Conservation (phyloP, 2,329 filamentous ascomycete species). For the Diaporthe caulivora region DNA sequence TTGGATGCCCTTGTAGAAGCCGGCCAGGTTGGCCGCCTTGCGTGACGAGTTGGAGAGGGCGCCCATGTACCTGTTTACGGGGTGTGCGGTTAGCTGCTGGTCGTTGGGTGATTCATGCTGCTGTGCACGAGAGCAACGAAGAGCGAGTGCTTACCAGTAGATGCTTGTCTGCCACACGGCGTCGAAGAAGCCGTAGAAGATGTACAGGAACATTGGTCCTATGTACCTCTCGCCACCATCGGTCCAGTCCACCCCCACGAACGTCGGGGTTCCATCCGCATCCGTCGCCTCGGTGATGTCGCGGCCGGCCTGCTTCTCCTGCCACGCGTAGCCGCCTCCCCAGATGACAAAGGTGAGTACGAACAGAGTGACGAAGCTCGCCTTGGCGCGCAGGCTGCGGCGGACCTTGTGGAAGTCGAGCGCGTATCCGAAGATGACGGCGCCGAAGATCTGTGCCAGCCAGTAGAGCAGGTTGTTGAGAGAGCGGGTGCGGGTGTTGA, state of each 20-base stretch:
- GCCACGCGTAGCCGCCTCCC: conserved; percentile 86
- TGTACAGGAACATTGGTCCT: conserved; percentile 88
- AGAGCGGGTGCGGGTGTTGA: conserved; percentile 79
- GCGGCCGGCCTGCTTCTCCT: conserved; percentile 70
- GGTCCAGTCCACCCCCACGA: conserved; percentile 70
- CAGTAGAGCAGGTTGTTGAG: conserved; percentile 87
- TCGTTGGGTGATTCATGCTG: not conserved
- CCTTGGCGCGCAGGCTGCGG: conserved; percentile 76
- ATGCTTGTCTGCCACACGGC: conserved; percentile 90
- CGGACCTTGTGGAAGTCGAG: conserved; percentile 73
- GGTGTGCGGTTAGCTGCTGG: not conserved
- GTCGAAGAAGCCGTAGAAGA: conserved; percentile 92
- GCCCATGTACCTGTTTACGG: conserved; percentile 84
- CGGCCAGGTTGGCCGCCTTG: conserved; percentile 91
- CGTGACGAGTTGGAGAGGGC: conserved; percentile 92
- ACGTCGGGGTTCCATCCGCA: conserved; percentile 40
- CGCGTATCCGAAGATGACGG: conserved; percentile 77
- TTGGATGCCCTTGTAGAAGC: conserved; percentile 70
- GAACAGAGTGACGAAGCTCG: conserved; percentile 72
- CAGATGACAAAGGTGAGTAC: conserved; percentile 81
- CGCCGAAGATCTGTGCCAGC: conserved; percentile 81
- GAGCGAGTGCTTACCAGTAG: conserved; percentile 81
- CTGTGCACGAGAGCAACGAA: not conserved
- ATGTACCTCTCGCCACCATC: conserved; percentile 70
- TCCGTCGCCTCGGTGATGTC: conserved; percentile 46